Conservation (phyloP, 179 eudicot species). For the Drosera spatulata region DNA sequence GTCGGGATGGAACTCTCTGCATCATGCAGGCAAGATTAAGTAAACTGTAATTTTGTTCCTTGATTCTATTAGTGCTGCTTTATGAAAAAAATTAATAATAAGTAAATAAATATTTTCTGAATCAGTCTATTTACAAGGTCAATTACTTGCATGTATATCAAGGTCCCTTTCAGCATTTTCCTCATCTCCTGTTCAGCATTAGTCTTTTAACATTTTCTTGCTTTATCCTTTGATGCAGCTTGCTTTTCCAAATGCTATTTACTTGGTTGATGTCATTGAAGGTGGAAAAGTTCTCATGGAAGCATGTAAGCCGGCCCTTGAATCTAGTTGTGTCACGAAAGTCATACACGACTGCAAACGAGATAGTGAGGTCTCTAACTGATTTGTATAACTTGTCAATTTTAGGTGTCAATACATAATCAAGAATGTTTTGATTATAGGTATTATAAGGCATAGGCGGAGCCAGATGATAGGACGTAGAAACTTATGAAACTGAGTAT, state of each 20-base stretch:
- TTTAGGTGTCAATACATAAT: not conserved
- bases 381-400: constrained; percentile 5
- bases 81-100: not conserved
- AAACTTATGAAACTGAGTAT: no score
- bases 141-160: not conserved
- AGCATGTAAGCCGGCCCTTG: constrained; percentile 99
- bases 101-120: not conserved
- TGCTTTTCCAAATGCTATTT: constrained; percentile 92
- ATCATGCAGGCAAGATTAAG: constrained; percentile 64
- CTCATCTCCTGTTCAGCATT: not conserved
- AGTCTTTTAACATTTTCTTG: not conserved
- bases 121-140: not conserved
- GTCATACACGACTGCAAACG: constrained; percentile 99
- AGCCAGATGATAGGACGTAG: no score
- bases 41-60: not conserved
- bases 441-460: no score
- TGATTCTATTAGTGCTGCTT: not conserved
- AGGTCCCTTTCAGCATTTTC: not conserved
- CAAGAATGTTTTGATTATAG: no score
- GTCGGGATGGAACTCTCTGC: constrained; percentile 82
- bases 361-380: constrained; percentile 81
- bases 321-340: constrained; percentile 76
- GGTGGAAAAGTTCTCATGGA: constrained; percentile 68
- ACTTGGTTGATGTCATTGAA: constrained; percentile 80
- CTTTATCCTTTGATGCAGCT: constrained; percentile 35